A percentile compares a stretch with the other conserved stretches of the same genome.
phyloP scores from a whole-genome alignment of 2,329 filamentous ascomycete genomes.

The Arthrobotrys iridis region DNA sequence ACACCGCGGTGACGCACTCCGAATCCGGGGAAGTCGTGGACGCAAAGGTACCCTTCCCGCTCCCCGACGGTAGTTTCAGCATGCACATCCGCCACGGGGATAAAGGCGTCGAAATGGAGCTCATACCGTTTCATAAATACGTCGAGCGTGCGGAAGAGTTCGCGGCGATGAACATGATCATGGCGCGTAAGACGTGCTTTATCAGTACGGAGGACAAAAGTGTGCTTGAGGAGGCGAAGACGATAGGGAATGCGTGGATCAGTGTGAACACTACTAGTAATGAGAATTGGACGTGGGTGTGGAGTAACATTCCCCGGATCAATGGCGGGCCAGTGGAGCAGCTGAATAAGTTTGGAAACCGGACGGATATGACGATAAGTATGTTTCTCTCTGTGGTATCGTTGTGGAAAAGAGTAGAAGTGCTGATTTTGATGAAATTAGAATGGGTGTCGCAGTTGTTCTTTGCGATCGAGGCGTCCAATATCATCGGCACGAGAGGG shows the following conservation, averaged over 20 bases:
- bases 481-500: slow-evolving; percentile 55
- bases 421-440: slow-evolving; percentile 16
- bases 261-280: slow-evolving; percentile 49
- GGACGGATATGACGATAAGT: slow-evolving; percentile 58
- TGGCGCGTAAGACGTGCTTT: slow-evolving; percentile 54
- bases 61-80: slow-evolving; percentile 56
- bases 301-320: slow-evolving; percentile 56
- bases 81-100: slow-evolving; percentile 57
- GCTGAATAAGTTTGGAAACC: slow-evolving; percentile 56
- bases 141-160: slow-evolving; percentile 50
- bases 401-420: background rate
- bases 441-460: slow-evolving; percentile 55
- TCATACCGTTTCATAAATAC: slow-evolving; percentile 54
- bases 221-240: slow-evolving; percentile 54
- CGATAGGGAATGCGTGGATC: slow-evolving; percentile 46
- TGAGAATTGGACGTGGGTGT: slow-evolving; percentile 56
- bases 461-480: slow-evolving; percentile 56
- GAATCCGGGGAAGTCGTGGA: slow-evolving; percentile 6
- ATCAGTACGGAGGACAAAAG: slow-evolving; percentile 55
- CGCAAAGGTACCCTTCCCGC: slow-evolving; percentile 47
- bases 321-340: slow-evolving; percentile 56
- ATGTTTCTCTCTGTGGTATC: background rate
- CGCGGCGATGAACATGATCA: slow-evolving; percentile 54
- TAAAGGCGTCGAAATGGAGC: slow-evolving; percentile 56
- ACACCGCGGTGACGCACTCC: slow-evolving; percentile 36